Evolutionary conservation across 169 alveolate species (phyloP), one percentile per base, ranked within the genome.

Genomic region (Cryptosporidium xiaoi): DNA sequence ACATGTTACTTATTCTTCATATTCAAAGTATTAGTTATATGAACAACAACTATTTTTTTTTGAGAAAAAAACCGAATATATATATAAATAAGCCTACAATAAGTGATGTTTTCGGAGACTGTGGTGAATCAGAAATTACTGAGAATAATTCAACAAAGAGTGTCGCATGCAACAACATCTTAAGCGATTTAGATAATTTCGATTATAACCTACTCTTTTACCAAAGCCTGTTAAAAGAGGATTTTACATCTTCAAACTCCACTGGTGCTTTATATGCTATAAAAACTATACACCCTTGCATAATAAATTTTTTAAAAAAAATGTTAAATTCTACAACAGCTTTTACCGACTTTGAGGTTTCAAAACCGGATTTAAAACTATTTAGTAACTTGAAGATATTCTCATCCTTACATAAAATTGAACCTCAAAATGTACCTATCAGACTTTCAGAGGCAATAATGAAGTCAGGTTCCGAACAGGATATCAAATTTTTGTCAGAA

Each of bases 401-500:
- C 8, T 29, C 36, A n/a, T 69, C 12, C 27, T 33, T 53, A 15
- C 40, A 16, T 3, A 64, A 50, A 3, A 12, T 69, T 69, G 36
- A 69, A 29, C 4, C 51, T n/a, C 68, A 69, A 53, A 51, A 31
- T 33, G 40, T 53, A 10, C 83, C 83, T 13, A 69, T 69, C 20
- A 69, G 66, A 8, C 83, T 69, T 33, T 10, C 60, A 16, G 67
- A 69, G 24, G 83, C 83, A 16, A 69, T 69, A 34, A 44, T 29
- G 20, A 51, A 51, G 44, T 36, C 60, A 16, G n/a, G 66, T 5
- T 56, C 83, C 8, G 31, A 50, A 55, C 51, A 29, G 6, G 55
- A 53, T 34, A 56, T 34, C 6, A 69, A 53, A 16, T 51, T 69
- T 4, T n/a, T 56, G 16, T 29, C 18, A 24, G 46, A 56, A 34